Percentiles rank a stretch among this genome's conserved stretches.
These are phyloP conservation scores for Aphanocladium album DNA, from an alignment of 2,329 filamentous ascomycete species.

Conservation along the genomic window DNA sequence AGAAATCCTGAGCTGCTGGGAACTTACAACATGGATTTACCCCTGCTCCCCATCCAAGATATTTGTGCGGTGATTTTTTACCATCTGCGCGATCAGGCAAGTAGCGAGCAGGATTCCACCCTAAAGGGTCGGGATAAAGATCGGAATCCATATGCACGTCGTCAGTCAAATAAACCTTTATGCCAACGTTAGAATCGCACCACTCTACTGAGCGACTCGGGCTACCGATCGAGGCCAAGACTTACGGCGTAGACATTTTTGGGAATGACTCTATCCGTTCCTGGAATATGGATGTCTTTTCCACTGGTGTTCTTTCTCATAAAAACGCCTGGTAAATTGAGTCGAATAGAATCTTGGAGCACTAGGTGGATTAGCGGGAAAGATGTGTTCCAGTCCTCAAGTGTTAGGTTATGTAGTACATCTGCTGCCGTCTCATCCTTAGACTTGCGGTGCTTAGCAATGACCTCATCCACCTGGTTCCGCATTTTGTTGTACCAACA, in stretches of 20 bases:
- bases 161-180: conserved; percentile 36
- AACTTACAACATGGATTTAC: conserved; percentile 30
- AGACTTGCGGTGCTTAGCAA: conserved; percentile 35
- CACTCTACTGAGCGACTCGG: too few relatives aligned
- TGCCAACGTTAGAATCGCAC: too few relatives aligned
- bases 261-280: conserved; percentile 45
- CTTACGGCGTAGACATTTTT: conserved; percentile 36
- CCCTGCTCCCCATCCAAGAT: conserved; percentile 32
- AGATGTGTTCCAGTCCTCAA: conserved; percentile 51
- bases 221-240: too few relatives aligned
- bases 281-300: conserved; percentile 39
- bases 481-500: conserved; percentile 41
- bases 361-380: conserved; percentile 49
- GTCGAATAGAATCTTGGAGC: conserved; percentile 48
- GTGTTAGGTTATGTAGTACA: conserved; percentile 37
- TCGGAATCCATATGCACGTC: conserved; percentile 44
- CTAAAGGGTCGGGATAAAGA: conserved; percentile 42
- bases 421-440: conserved; percentile 27
- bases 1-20: not conserved
- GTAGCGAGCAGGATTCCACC: conserved; percentile 47
- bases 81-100: conserved; percentile 43
- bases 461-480: conserved; percentile 42
- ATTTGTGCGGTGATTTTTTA: conserved; percentile 24
- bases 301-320: conserved; percentile 49
- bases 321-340: conserved; percentile 41